Percentiles rank a stretch among this genome's conserved stretches.
phyloP scores from a whole-genome alignment of 805 yeast genomes.

The Vanderwaltozyma verrucispora region DNA sequence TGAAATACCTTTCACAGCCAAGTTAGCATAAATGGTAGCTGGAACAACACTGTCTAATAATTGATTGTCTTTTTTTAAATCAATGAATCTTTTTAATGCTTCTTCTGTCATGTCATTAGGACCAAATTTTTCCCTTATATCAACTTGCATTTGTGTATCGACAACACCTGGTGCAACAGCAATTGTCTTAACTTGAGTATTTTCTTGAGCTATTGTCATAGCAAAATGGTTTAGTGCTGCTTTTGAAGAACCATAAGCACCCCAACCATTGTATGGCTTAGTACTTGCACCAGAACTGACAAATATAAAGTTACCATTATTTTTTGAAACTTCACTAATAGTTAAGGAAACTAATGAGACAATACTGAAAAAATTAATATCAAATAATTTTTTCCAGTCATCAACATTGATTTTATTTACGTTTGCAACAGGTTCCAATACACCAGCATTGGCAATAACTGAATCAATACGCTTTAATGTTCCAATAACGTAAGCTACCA shows the following conservation, averaged over 20 bases:
- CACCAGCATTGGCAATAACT: conserved; percentile 72
- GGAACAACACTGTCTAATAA: conserved; percentile 65
- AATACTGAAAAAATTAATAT: conserved; percentile 69
- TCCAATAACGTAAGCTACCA: conserved; percentile 36
- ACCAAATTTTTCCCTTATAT: conserved; percentile 55
- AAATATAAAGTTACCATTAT: conserved; percentile 57
- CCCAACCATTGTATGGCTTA: conserved; percentile 47
- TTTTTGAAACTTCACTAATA: conserved; percentile 44
- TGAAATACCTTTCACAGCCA: conserved; percentile 53
- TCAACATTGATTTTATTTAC: conserved; percentile 33
- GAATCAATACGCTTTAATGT: conserved; percentile 52
- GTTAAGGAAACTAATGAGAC: conserved; percentile 46
- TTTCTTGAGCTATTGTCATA: conserved; percentile 57
- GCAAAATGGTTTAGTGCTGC: conserved; percentile 83
- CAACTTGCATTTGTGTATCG: conserved; percentile 78
- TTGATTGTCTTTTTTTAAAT: conserved; percentile 45
- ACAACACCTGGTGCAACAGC: conserved; percentile 94
- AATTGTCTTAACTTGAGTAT: conserved; percentile 38
- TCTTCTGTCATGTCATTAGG: conserved; percentile 51
- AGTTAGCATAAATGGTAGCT: conserved; percentile 54
- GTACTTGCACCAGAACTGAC: conserved; percentile 87
- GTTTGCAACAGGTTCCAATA: conserved; percentile 64
- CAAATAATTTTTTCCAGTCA: conserved; percentile 56
- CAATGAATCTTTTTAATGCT: conserved; percentile 50
- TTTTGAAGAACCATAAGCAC: conserved; percentile 84